Percentiles rank a stretch among this genome's conserved stretches.
phyloP scores from a whole-genome alignment of 2,329 filamentous ascomycete species.

The Cytospora mali region DNA sequence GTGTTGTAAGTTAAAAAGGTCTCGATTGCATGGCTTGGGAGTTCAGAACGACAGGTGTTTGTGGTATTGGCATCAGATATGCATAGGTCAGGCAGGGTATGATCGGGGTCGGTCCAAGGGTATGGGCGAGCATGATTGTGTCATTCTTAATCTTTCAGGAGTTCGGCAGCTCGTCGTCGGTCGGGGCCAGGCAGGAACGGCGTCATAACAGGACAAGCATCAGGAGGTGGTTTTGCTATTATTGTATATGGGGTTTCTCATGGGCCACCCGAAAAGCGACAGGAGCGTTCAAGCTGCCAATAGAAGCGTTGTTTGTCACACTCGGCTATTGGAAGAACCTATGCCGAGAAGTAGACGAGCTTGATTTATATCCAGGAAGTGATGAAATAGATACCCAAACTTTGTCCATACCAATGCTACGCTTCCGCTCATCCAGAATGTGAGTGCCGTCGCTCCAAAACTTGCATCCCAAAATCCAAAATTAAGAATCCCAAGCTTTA shows the following conservation, averaged over 20 bases:
- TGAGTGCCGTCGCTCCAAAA: background rate
- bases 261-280: slow-evolving; percentile 10
- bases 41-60: background rate
- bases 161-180: background rate
- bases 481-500: background rate
- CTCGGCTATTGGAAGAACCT: background rate
- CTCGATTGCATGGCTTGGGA: background rate
- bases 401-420: slow-evolving; percentile 16
- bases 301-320: slow-evolving; percentile 5
- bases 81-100: background rate
- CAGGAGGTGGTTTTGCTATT: too few species aligned
- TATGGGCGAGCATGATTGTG: background rate
- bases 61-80: background rate
- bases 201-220: slow-evolving; percentile 1
- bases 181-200: background rate
- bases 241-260: slow-evolving; percentile 10
- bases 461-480: background rate
- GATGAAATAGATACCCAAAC: slow-evolving; percentile 1
- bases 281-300: slow-evolving; percentile 9
- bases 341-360: background rate
- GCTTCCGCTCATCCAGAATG: slow-evolving; percentile 5
- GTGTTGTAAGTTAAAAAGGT: background rate
- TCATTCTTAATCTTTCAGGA: background rate
- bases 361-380: background rate
- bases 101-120: background rate